Percentiles rank a stretch among this genome's conserved stretches.
These are phyloP conservation scores for Hemileccinum rubropunctum DNA, from an alignment of 768 basidiomycete genomes.

Conservation along the genomic window DNA sequence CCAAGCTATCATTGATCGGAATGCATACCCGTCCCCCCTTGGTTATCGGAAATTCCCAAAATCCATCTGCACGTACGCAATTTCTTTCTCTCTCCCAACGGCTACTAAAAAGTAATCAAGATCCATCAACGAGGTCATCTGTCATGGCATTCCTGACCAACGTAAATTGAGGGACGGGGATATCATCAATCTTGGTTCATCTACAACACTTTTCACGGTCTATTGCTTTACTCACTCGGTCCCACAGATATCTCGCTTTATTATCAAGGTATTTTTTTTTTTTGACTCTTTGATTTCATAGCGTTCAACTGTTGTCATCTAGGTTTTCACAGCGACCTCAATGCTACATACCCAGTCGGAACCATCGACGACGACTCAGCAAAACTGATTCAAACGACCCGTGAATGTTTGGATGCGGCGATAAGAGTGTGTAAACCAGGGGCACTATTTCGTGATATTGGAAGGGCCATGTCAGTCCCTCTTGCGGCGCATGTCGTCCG, in stretches of 20 bases:
- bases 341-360: conserved; percentile 91
- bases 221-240: conserved; percentile 15
- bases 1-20: conserved; percentile 83
- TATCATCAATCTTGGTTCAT: conserved; percentile 88
- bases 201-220: conserved; percentile 5
- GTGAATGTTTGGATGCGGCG: conserved; percentile 81
- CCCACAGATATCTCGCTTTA: conserved; percentile 73
- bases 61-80: conserved; percentile 89
- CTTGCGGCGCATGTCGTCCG: conserved; percentile 9
- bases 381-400: conserved; percentile 79
- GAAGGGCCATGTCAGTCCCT: conserved; percentile 71
- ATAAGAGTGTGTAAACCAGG: conserved; percentile 96
- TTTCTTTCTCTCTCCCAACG: conserved; percentile 1
- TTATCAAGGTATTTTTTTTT: conserved; percentile 55
- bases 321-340: conserved; percentile 93
- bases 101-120: conserved; percentile 34
- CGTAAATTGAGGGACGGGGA: conserved; percentile 86
- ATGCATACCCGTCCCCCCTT: conserved; percentile 91
- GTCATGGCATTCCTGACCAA: conserved; percentile 94
- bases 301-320: not conserved
- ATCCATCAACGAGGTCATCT: conserved; percentile 93
- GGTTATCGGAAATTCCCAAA: conserved; percentile 92
- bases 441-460: conserved; percentile 82
- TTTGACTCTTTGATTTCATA: not conserved
- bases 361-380: conserved; percentile 78